phyloP scores from a whole-genome alignment of 1,284 basidiomycete species.

The Hemileccinum hortonii region DNA sequence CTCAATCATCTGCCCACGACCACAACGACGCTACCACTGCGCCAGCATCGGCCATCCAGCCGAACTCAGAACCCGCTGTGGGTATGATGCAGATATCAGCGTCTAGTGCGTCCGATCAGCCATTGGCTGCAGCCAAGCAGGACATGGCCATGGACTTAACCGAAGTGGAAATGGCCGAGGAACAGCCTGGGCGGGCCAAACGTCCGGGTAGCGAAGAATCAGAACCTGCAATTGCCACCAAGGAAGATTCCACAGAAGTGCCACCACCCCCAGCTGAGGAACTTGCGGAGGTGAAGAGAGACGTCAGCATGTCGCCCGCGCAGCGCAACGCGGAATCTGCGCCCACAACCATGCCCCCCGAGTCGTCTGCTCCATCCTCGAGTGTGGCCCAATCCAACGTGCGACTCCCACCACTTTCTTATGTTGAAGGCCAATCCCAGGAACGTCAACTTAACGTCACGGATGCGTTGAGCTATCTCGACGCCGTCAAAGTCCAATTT shows the following conservation, averaged over 20 bases:
- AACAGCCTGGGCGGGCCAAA: constrained; percentile 12
- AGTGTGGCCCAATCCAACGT: constrained; percentile 1
- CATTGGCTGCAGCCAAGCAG: constrained; percentile 20
- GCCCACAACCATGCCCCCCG: constrained; percentile 12
- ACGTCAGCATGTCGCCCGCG: constrained; percentile 26
- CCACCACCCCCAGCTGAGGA: constrained; percentile 7
- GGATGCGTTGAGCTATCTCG: constrained; percentile 92
- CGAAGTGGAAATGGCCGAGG: constrained; percentile 19
- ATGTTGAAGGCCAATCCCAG: constrained; percentile 23
- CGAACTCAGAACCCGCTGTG: constrained; percentile 13
- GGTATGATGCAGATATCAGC: constrained; percentile 1
- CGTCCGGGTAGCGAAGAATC: background rate
- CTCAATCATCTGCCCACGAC: background rate
- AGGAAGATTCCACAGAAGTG: background rate
- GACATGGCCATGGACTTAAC: constrained; percentile 27
- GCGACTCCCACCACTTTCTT: constrained; percentile 24
- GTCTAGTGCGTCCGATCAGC: constrained; percentile 23
- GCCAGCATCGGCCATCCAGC: background rate
- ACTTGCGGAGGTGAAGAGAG: constrained; percentile 17
- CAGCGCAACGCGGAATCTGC: constrained; percentile 12
- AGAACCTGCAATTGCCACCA: background rate
- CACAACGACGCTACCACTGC: background rate
- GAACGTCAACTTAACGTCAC: constrained; percentile 70
- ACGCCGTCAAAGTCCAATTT: constrained; percentile 90
- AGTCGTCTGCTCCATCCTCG: constrained; percentile 2